Conservation (phyloP, 805 yeast species). For the Zygoascus biomembranicola region DNA sequence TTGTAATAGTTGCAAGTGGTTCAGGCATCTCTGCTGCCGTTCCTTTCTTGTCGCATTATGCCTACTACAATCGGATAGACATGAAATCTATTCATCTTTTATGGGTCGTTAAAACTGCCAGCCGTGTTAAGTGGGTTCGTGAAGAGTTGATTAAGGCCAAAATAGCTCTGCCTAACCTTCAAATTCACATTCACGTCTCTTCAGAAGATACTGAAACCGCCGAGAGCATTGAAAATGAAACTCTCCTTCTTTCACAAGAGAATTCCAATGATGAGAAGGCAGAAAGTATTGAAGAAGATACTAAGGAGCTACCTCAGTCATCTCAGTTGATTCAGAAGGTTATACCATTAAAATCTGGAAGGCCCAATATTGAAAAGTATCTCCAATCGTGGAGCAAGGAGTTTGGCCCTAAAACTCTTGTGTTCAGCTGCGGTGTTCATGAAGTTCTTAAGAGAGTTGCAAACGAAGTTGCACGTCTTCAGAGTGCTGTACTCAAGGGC, state of each 20-base stretch:
- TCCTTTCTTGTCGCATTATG: slow-evolving; percentile 7
- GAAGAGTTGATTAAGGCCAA: slow-evolving; percentile 4
- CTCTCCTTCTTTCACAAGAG: not conserved
- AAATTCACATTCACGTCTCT: not conserved
- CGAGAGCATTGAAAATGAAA: not conserved
- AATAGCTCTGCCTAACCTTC: not conserved
- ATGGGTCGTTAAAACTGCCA: slow-evolving; percentile 11
- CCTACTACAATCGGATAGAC: not conserved
- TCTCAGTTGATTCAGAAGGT: not conserved
- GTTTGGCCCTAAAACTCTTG: slow-evolving; percentile 9
- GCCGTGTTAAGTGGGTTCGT: slow-evolving; percentile 8
- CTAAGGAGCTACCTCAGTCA: not conserved
- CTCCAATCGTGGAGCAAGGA: slow-evolving; percentile 6
- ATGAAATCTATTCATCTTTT: slow-evolving; percentile 6
- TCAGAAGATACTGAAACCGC: not conserved
- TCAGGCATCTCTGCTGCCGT: slow-evolving; percentile 34
- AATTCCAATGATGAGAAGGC: not conserved
- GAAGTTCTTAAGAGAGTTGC: slow-evolving; percentile 7
- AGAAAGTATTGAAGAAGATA: not conserved
- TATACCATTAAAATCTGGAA: not conserved
- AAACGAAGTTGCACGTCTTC: slow-evolving; percentile 10
- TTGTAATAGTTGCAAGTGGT: slow-evolving; percentile 35
- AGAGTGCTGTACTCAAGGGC: slow-evolving; percentile 7
- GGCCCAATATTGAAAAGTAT: slow-evolving; percentile 4
- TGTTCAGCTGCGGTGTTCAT: slow-evolving; percentile 10